Evolutionary conservation across 2,329 filamentous ascomycete species (phyloP), one percentile per base, ranked within the genome.

Genomic region (Xylaria sp.): DNA sequence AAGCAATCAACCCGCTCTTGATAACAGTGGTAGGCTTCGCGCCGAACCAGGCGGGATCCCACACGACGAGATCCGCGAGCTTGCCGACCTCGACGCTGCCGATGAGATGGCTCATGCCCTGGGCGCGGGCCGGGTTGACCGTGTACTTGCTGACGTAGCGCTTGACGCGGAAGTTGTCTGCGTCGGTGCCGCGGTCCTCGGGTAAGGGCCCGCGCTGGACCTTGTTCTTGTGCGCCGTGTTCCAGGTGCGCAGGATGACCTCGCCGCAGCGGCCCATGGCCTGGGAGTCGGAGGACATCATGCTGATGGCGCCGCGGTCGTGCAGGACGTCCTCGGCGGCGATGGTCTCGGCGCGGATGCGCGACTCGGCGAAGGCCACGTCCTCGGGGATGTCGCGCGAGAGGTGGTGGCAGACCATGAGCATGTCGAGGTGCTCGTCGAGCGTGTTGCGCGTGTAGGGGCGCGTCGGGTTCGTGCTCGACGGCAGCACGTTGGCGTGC

Each of bases 151-250:
- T 93, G 51, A 98, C 85, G 77, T 98, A 98, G 29, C 95, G 82
- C 83, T 96, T 97, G 6, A 97, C 95, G 45, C 95, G 85, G 81
- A 93, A 94, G 79, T 98, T 98, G 77, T 98, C 95, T 0, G 92
- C 93, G 11, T 84, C 90, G 0, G 92, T 90, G 25, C 87, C 92
- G 69, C 90, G 85, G 74, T 98, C 95, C 81, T 97, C 92, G 6
- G 87, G 83, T 31, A 98, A 81, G 0, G 80, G 76, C 0, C 95
- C 95, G 9, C 94, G 87, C 81, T 97, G 94, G 20, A 90, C 77
- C 80, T 97, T 97, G 79, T 98, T 98, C 87, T 97, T 97, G 81
- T 97, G 93, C 0, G 95, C 95, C 2, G 95, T 98, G 80, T 97
- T 94, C 95, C 95, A 98, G 0, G 95, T 97, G 13, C 95, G 88